Conservation (phyloP, 1,139 yeast species). For the Saccharomyces hybrid region DNA sequence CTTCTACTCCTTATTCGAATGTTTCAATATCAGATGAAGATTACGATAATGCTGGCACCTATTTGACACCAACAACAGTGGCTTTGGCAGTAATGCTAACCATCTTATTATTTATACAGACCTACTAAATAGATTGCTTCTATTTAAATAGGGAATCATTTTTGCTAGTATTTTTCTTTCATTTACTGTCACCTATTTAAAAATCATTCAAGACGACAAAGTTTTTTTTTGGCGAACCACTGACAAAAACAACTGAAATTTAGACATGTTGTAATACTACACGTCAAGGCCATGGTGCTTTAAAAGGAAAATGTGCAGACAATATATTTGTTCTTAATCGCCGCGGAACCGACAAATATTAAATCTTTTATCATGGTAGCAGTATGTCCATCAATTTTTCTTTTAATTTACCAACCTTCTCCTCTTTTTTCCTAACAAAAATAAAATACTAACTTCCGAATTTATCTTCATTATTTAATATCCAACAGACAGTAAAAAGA, state of each 20-base stretch:
- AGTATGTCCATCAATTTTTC: slow-evolving; percentile 3
- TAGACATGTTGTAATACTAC: neutral
- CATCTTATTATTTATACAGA: slow-evolving; percentile 5
- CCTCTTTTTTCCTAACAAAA: neutral
- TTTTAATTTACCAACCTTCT: neutral
- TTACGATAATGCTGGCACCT: neutral
- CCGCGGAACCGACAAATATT: neutral
- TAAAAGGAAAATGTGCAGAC: neutral
- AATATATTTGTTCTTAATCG: neutral
- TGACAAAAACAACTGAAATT: neutral
- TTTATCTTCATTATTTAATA: slow-evolving; percentile 1
- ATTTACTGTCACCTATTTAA: neutral
- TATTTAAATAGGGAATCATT: neutral
- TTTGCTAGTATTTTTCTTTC: neutral
- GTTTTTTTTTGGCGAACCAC: neutral
- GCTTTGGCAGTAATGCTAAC: slow-evolving; percentile 6
- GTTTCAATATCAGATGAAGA: neutral
- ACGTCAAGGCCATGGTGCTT: neutral
- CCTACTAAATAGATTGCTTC: slow-evolving; percentile 1
- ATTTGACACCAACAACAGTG: slow-evolving; percentile 5
- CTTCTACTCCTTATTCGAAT: neutral
- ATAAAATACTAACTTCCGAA: slow-evolving; percentile 3
- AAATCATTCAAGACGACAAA: neutral
- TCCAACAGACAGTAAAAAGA: slow-evolving; percentile 54
- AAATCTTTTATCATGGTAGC: slow-evolving; percentile 7